Evolutionary conservation across 1,139 yeast species (phyloP).

Genomic region (Wickerhamiella infanticola): DNA sequence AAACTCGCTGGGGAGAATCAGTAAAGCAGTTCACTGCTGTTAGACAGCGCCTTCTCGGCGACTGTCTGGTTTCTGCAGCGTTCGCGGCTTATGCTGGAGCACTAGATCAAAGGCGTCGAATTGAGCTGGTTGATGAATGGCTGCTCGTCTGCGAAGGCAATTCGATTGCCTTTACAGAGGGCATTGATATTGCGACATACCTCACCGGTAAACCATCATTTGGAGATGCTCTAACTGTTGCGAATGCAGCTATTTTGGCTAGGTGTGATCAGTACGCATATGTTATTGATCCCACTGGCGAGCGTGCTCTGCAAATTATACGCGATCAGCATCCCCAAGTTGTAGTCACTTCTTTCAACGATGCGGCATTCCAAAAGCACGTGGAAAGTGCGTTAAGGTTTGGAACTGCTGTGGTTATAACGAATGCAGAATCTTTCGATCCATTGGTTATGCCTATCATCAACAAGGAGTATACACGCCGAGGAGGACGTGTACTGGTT

Average conservation of each 20-base stretch:
- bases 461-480: constrained; percentile 40
- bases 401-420: constrained; percentile 60
- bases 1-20: constrained; percentile 58
- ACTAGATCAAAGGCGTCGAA: constrained; percentile 40
- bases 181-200: constrained; percentile 20
- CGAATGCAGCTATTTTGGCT: constrained; percentile 44
- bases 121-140: constrained; percentile 30
- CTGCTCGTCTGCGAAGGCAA: constrained; percentile 25
- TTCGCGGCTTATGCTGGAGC: constrained; percentile 47
- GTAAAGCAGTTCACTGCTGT: constrained; percentile 36
- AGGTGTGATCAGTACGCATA: constrained; percentile 25
- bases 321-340: constrained; percentile 22
- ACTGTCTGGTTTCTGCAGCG: constrained; percentile 48
- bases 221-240: constrained; percentile 43
- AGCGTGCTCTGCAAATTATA: constrained; percentile 16
- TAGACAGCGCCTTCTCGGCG: constrained; percentile 43
- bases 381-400: constrained; percentile 70
- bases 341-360: constrained; percentile 53
- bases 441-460: constrained; percentile 55
- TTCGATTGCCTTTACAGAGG: constrained; percentile 28
- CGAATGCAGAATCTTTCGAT: constrained; percentile 68
- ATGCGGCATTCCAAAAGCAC: constrained; percentile 50
- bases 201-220: constrained; percentile 16
- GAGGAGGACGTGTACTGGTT: constrained; percentile 59
- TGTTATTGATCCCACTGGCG: constrained; percentile 59